Base-by-base conservation (phyloP, 805 yeast species). In the Hanseniaspora osmophila region DNA sequence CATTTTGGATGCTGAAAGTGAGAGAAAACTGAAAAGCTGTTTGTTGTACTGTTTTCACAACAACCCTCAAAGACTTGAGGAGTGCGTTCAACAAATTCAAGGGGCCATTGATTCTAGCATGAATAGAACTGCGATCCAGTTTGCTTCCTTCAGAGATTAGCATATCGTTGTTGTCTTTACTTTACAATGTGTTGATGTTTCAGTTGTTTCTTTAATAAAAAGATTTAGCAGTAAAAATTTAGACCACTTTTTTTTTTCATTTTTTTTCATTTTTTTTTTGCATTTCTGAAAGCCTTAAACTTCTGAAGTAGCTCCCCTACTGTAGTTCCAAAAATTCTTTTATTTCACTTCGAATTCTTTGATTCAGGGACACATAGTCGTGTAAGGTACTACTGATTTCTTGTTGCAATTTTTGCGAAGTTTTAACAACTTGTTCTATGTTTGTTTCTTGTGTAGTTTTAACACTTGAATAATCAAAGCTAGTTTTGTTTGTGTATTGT, bases 21-120 rank as follows among this genome's bases (percentile, higher is more conserved):
- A 56, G 42, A 57, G 57, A 4, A 58, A 61, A 2, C 41, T 60
- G 19, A 52, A 50, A 39, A 63, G 63, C 6, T 56, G 55, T 40
- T 50, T 62, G 40, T 61, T 52, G 45, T 53, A 63, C 51, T 56
- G 66, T 54, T 52, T 56, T 51, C 56, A 65, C 47, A 52, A 61
- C 47, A 48, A 57, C 46, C 37, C 51, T 19, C 47, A 50, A 6
- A 51, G 55, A 37, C 46, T 52, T 55, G 51, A 52, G 16, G 54
- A 57, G 45, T 50, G 55, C 37, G 53, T 60, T 18, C 46, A 49
- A 41, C 61, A 60, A 42, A 56, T 60, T 6, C 53, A 54, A 41
- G 59, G 63, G 6, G 58, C 61, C 41, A 62, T 59, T 2, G 49
- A 50, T 33, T 51, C 64, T 3, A 60, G 61, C 43, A 33, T 60